Evolutionary conservation across 148 eudicot species (phyloP), one percentile per base, ranked within the genome.

Genomic region (Chenopodium suecicum): DNA sequence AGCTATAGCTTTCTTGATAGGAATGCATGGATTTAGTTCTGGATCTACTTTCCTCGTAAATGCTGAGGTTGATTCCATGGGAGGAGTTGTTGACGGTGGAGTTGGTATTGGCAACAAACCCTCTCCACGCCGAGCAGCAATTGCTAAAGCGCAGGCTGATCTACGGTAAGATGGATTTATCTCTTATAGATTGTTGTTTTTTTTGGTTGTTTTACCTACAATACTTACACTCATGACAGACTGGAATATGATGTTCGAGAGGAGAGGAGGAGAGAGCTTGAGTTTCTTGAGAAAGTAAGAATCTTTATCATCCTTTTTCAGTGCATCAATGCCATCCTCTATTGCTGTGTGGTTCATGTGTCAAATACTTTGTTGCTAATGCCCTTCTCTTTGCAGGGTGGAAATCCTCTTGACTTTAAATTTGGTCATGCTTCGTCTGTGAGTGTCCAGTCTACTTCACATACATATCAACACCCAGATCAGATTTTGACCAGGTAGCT

Each of bases 61-160:
- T 94, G 97, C 95, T 82, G 93, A 89, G 89, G 90, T 92, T 88
- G 96, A 91, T 90, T 94, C 93, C 92, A 97, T 97, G 99, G 98
- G 98, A 76, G 95, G 95, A 84, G 88, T 92, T 90, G 91, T 94
- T 87, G 97, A 96, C 63, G 86, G 89, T 74, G 97, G 94, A 86
- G 91, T 90, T 86, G 97, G 90, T 84, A 80, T 85, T 87, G 88
- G 85, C 74, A 86, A 84, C 73, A 90, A 84, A 87, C 85, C 91
- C 81, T 94, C 95, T 94, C 97, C 97, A 63, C 88, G 86, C 16
- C 87, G 71, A 82, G 91, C 88, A 75, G 97, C 92, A 34, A 90
- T 97, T 87, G 98, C 94, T 83, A 91, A 91, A 88, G 93, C 94
- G 84, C 98, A 91, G 84, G 92, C 89, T 67, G 99, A 92, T 83